These are phyloP conservation scores for Trichoderma simmonsii DNA, from an alignment of 2,329 filamentous ascomycete genomes.

Conservation along the genomic window DNA sequence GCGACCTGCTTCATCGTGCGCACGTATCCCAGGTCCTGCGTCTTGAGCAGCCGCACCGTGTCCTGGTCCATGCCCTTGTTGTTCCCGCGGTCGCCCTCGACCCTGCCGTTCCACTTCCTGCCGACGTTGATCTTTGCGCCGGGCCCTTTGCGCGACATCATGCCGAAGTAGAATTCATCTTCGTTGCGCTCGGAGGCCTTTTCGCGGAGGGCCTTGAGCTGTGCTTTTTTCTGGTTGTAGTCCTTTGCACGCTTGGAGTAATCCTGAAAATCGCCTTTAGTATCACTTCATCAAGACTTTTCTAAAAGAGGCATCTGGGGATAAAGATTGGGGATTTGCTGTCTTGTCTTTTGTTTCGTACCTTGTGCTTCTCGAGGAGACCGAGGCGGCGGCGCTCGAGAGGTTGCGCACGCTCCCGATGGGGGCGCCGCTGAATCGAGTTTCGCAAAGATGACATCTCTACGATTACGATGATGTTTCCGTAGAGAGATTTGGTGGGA, in stretches of 20 bases:
- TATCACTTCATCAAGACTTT: background rate
- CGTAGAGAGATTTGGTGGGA: background rate
- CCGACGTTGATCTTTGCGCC: slow-evolving; percentile 48
- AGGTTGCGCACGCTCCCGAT: slow-evolving; percentile 87
- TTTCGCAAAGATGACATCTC: slow-evolving; percentile 59
- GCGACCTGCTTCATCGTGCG: slow-evolving; percentile 60
- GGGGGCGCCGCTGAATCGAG: slow-evolving; percentile 74
- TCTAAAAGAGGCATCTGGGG: background rate
- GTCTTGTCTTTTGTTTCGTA: slow-evolving; percentile 31
- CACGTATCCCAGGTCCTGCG: slow-evolving; percentile 64
- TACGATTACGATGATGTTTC: background rate
- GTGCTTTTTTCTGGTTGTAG: slow-evolving; percentile 62
- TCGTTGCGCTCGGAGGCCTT: slow-evolving; percentile 66
- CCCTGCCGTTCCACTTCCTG: slow-evolving; percentile 52
- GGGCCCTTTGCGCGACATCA: slow-evolving; percentile 61
- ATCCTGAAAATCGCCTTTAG: slow-evolving; percentile 42
- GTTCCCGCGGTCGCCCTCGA: slow-evolving; percentile 58
- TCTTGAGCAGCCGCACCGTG: slow-evolving; percentile 62
- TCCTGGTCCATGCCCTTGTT: slow-evolving; percentile 55
- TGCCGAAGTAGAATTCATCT: slow-evolving; percentile 71
- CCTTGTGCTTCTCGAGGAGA: slow-evolving; percentile 93
- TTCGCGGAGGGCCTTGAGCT: slow-evolving; percentile 56
- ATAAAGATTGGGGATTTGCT: background rate
- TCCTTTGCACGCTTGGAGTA: slow-evolving; percentile 64
- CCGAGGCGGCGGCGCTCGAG: slow-evolving; percentile 80